Evolutionary conservation across 306 rosid species (phyloP), one percentile per base, ranked within the genome.

Genomic region (Cucumis cinereus): DNA sequence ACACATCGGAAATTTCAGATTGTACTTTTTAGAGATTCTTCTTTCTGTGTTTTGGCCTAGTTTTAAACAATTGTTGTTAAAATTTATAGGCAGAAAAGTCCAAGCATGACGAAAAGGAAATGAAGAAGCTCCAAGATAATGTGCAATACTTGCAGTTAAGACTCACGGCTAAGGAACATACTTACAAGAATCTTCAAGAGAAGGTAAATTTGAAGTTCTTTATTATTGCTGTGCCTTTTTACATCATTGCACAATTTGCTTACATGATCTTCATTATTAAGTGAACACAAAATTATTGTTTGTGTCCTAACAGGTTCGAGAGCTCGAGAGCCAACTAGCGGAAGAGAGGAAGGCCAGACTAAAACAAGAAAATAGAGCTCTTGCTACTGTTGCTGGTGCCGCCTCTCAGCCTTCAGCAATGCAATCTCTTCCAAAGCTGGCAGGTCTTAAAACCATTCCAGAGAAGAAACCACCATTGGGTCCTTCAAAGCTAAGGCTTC

Each of bases 71-170:
- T 54, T 17, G 35, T 19, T 52, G 78, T 77, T 45, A 0, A 40
- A 40, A 77, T 77, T 19, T 38, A 85, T 83, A 93, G 98, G 92
- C 83, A 63, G 99, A 95, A 58, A 95, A 92, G 85, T 81, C 76
- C 68, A 95, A 95, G 81, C 89, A 90, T 20, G 98, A 90, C 5
- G 99, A 95, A 84, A 95, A 92, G 87, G 98, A 95, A 83, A 89
- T 86, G 17, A 95, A 81, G 84, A 90, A 92, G 77, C 79, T 90
- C 61, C 98, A 95, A 81, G 99, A 95, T 17, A 87, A 55, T 55
- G 75, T 90, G 82, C 92, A 90, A 58, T 79, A 88, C 8, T 74
- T 84, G 79, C 98, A 92, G 79, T 81, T 92, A 62, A 88, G 92
- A 78, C 93, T 90, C 74, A 85, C 96, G 50, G 88, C 98, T 36